These are phyloP conservation scores for Xanthoceras sorbifolium DNA, from an alignment of 345 rosid genomes.

Conservation along the genomic window DNA sequence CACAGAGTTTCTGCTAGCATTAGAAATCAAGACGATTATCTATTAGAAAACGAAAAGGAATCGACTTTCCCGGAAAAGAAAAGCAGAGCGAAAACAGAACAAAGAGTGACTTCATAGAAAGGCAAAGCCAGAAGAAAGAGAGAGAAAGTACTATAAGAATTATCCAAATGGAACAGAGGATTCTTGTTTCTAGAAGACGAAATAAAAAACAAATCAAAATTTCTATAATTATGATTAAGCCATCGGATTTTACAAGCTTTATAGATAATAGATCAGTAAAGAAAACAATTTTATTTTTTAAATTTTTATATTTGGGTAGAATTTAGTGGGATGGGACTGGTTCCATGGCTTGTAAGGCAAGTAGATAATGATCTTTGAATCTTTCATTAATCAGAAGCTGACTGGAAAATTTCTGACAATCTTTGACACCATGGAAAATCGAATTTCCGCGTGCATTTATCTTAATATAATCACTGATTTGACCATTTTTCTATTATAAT, in stretches of 20 bases:
- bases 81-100: constrained; percentile 16
- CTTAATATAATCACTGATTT: not conserved
- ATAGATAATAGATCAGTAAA: constrained; percentile 1
- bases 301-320: not conserved
- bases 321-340: constrained; percentile 13
- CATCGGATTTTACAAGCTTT: not conserved
- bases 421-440: not conserved
- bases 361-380: constrained; percentile 19
- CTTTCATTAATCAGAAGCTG: constrained; percentile 2
- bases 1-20: not conserved
- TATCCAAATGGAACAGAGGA: constrained; percentile 17
- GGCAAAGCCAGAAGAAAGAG: not conserved
- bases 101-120: not conserved
- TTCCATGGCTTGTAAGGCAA: constrained; percentile 3
- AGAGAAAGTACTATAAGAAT: not conserved
- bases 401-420: not conserved
- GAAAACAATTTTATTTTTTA: not conserved
- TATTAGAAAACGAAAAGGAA: constrained; percentile 18
- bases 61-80: constrained; percentile 26
- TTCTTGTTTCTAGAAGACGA: constrained; percentile 13
- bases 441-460: constrained; percentile 18
- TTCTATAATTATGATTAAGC: not conserved
- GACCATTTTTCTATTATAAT: not conserved
- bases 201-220: not conserved
- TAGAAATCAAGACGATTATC: not conserved